A percentile compares a stretch with the other conserved stretches of the same genome.
phyloP scores from a whole-genome alignment of 2,329 filamentous ascomycete species.

The Raffaelea deltoideospora region DNA sequence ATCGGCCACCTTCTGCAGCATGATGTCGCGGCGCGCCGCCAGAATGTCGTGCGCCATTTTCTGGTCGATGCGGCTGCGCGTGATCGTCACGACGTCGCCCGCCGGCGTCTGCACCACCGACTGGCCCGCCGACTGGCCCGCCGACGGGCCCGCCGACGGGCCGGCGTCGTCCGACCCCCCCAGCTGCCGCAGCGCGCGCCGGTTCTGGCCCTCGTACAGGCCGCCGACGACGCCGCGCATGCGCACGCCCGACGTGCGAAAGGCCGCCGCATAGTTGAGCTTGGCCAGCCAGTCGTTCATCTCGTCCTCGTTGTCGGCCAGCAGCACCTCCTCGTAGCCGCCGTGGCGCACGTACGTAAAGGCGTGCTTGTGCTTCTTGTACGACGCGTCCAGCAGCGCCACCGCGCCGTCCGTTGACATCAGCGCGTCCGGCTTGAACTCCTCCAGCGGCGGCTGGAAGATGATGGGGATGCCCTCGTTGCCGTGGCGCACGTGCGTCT shows the following conservation, averaged over 20 bases:
- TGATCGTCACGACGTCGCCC: constrained; percentile 60
- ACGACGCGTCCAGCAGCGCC: constrained; percentile 68
- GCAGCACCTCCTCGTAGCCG: constrained; percentile 74
- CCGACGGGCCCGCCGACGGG: too few relatives aligned
- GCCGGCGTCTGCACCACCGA: constrained; percentile 54
- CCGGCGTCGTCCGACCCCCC: constrained; percentile 20
- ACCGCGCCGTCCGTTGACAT: constrained; percentile 92
- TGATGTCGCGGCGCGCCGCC: constrained; percentile 64
- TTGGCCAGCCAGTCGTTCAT: constrained; percentile 96
- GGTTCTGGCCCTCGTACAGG: constrained; percentile 68
- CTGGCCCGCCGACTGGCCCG: too few relatives aligned
- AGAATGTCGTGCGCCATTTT: constrained; percentile 81
- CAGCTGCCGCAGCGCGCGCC: constrained; percentile 56
- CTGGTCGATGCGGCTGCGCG: constrained; percentile 58
- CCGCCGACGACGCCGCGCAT: constrained; percentile 79
- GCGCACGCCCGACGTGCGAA: constrained; percentile 77
- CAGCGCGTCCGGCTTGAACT: constrained; percentile 86
- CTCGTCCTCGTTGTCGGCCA: constrained; percentile 80
- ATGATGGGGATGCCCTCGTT: constrained; percentile 63
- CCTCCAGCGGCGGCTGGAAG: constrained; percentile 77
- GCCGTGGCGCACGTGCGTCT: constrained; percentile 64
- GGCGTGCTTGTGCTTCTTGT: constrained; percentile 91
- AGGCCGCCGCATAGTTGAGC: constrained; percentile 90
- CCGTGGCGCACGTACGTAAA: constrained; percentile 83
- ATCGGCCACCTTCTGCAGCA: constrained; percentile 70